A percentile compares a stretch with the other conserved stretches of the same genome.
Conservation (phyloP, 2,329 filamentous ascomycete species). For the Aspergillus transmontanensis region DNA sequence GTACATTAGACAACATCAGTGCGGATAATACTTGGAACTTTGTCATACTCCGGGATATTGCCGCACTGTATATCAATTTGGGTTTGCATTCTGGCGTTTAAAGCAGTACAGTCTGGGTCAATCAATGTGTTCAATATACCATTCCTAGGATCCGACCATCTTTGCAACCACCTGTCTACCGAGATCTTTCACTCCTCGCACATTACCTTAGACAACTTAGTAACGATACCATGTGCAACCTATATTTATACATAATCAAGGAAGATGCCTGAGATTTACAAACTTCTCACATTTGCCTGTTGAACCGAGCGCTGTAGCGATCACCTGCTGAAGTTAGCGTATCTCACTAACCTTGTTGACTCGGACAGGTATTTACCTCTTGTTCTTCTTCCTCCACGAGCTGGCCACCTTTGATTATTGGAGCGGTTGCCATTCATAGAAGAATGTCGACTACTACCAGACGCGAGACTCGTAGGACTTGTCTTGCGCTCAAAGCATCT, state of each 20-base stretch:
- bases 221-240: neutral
- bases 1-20: conserved; percentile 27
- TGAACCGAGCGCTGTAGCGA: conserved; percentile 36
- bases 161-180: conserved; percentile 3
- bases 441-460: conserved; percentile 28
- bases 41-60: conserved; percentile 4
- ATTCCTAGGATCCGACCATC: conserved; percentile 5
- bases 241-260: neutral
- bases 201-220: neutral
- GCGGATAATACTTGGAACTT: conserved; percentile 8
- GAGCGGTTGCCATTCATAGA: conserved; percentile 15
- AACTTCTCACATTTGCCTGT: conserved; percentile 13
- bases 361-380: conserved; percentile 27
- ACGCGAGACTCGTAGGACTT: conserved; percentile 33
- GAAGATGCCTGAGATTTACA: neutral
- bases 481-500: conserved; percentile 29
- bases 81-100: conserved; percentile 31
- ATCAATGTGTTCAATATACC: conserved; percentile 23
- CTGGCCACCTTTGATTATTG: conserved; percentile 10
- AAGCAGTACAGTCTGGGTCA: conserved; percentile 28
- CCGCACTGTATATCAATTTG: conserved; percentile 20
- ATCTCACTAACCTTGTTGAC: neutral
- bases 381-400: conserved; percentile 11
- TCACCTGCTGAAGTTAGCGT: conserved; percentile 29
- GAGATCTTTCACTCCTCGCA: neutral